Evolutionary conservation across 2,329 filamentous ascomycete species (phyloP), one percentile per base, ranked within the genome.

Genomic region (Biscogniauxia sp.): DNA sequence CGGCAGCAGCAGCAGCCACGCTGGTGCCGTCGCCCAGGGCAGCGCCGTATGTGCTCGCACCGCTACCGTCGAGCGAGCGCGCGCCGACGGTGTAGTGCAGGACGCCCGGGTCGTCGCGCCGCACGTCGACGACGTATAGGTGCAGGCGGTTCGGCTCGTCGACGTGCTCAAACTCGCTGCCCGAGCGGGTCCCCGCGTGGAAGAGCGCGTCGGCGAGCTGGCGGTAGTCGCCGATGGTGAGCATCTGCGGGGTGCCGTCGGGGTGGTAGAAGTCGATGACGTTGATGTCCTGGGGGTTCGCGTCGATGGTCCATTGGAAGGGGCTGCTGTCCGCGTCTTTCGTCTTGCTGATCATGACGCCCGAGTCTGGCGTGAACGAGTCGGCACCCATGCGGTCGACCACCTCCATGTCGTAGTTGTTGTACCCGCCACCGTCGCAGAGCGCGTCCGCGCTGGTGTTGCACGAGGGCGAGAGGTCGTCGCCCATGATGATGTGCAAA

Each of bases 291-390:
- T 83, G 73, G 0, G 82, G 81, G 68, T 84, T 82, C 1, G 82
- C 82, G 62, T 84, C 82, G 49, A 84, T 80, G 23, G 76, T 76
- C 81, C 82, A 84, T 61, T 84, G 81, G 74, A 84, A 84, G 0
- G 82, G 82, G 4, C 64, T 65, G 4, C 65, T 62, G 62, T 78
- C 78, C 19, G 59, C 63, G 60, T 81, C 75, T 70, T 81, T 83
- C 20, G 79, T 80, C 73, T 84, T 84, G 74, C 77, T 80, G 55
- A 84, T 78, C 76, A 83, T 77, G 53, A 84, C 82, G 6, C 82
- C 82, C 0, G 77, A 75, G 62, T 84, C 82, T 0, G 81, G 77
- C 25, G 77, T 75, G 73, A 84, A 84, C 2, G 77, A 79, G 67
- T 84, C 82, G 6, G 81, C 75, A 13, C 82, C 82, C 78, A 84